Evolutionary conservation across 2,329 filamentous ascomycete genomes (phyloP).

Genomic region (Penicillium sp.): DNA sequence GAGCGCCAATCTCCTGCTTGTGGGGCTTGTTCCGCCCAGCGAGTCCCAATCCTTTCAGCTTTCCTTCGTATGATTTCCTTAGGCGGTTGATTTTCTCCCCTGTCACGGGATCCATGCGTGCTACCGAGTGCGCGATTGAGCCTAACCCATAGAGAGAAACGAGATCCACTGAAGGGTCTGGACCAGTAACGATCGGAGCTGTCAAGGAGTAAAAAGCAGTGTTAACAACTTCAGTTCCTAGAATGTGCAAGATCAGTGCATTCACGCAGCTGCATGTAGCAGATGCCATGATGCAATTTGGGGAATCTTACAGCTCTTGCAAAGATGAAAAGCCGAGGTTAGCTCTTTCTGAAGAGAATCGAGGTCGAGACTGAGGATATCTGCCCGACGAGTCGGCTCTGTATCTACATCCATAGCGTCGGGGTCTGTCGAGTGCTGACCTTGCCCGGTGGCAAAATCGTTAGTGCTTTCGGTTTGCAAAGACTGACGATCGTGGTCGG

Average conservation of each 20-base stretch:
- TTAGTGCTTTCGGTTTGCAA: slow-evolving; percentile 17
- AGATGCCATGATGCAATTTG: slow-evolving; percentile 42
- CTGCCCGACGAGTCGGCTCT: slow-evolving; percentile 21
- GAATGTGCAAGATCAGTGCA: slow-evolving; percentile 27
- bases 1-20: slow-evolving; percentile 43
- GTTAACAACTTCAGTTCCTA: slow-evolving; percentile 46
- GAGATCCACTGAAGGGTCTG: slow-evolving; percentile 59
- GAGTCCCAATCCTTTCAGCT: slow-evolving; percentile 49
- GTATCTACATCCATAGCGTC: slow-evolving; percentile 45
- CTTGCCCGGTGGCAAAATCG: slow-evolving; percentile 25
- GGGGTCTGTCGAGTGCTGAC: slow-evolving; percentile 19
- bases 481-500: slow-evolving; percentile 37
- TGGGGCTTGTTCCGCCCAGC: slow-evolving; percentile 51
- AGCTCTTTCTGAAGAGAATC: slow-evolving; percentile 49
- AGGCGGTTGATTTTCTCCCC: slow-evolving; percentile 66
- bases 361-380: slow-evolving; percentile 35
- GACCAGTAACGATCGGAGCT: slow-evolving; percentile 53
- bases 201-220: slow-evolving; percentile 34
- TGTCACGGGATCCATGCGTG: slow-evolving; percentile 59
- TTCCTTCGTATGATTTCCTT: slow-evolving; percentile 55
- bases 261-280: slow-evolving; percentile 30
- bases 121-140: slow-evolving; percentile 58
- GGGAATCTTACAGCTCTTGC: slow-evolving; percentile 52
- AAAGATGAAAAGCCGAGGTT: slow-evolving; percentile 49
- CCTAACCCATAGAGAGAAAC: slow-evolving; percentile 59